Base-by-base conservation (phyloP, 1,284 basidiomycete species). In the Gymnopus androsaceus region DNA sequence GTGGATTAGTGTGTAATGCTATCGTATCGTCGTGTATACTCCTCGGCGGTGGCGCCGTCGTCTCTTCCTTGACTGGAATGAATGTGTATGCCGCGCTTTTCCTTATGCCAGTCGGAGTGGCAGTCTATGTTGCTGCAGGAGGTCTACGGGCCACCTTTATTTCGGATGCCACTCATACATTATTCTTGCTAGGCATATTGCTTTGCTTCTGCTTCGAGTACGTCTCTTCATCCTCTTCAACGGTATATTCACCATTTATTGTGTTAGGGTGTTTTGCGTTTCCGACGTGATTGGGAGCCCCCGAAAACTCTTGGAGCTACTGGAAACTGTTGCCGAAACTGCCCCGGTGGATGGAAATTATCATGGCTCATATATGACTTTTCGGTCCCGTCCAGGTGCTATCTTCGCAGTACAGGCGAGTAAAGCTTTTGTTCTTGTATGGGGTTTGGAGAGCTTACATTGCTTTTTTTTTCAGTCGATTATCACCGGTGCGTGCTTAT, bases 1-100 rank as follows among this genome's bases (percentile, higher is more conserved):
- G 81, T 61, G 78, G 73, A 15, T 59, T 83, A 1, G 71, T 73
- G 2, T 80, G 79, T 57, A 81, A 81, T 65, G 63, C 76, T 44
- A 74, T 79, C 55, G 76, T 78, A 12, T 71, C 70, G 14, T 19
- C 61, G 64, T 71, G 58, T 71, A 68, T 72, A 31, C 73, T 69
- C 59, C 69, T 70, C 60, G 79, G 47, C n/a, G 47, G 47, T 9
- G 47, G 31, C 2, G 74, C 75, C 0, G 75, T 76, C 2, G 75
- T 80, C 23, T 66, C 67, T 27, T 68, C 70, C 21, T 65, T 84
- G n/a, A 82, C 81, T 0, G 75, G 75, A 1, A 75, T 78, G 70
- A 68, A 67, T 58, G 74, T 71, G 2, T 64, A 75, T 48, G 77
- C 77, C 0, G 72, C 74, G 7, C 71, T 73, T 54, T 77, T 77